These are phyloP conservation scores for Taiozyma sp. DNA, from an alignment of 1,139 yeast genomes.

Conservation along the genomic window DNA sequence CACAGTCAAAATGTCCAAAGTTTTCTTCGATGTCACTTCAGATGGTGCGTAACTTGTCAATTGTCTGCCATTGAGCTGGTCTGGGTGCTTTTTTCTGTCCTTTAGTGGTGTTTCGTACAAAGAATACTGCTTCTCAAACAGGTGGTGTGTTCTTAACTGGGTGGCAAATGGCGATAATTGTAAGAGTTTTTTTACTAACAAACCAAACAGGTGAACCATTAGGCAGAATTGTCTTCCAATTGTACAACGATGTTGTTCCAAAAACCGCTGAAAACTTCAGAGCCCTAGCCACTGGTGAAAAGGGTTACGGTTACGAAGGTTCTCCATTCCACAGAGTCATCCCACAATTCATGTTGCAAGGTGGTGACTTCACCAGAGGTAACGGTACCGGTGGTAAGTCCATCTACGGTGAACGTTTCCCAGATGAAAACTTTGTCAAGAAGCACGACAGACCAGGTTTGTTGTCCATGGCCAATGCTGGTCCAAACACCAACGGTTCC, in stretches of 20 bases:
- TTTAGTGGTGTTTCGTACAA: not conserved
- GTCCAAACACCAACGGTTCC: constrained; percentile 99
- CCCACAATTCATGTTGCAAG: constrained; percentile 98
- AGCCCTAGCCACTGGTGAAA: constrained; percentile 95
- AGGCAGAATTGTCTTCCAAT: constrained; percentile 78
- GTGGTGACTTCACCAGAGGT: constrained; percentile 96
- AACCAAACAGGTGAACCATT: constrained; percentile 36
- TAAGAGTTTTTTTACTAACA: not conserved
- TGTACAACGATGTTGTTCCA: constrained; percentile 93
- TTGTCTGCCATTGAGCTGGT: not conserved
- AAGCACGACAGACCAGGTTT: constrained; percentile 91
- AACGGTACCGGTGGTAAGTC: constrained; percentile 99
- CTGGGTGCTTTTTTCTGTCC: not conserved
- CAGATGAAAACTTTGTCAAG: constrained; percentile 90
- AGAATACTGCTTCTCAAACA: not conserved
- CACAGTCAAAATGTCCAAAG: constrained; percentile 42
- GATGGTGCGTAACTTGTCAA: not conserved
- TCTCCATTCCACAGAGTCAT: constrained; percentile 98
- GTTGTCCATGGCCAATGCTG: constrained; percentile 98
- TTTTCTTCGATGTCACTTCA: constrained; percentile 73
- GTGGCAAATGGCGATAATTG: not conserved
- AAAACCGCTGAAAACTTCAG: constrained; percentile 98
- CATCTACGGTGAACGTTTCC: constrained; percentile 93
- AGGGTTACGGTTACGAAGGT: constrained; percentile 91
- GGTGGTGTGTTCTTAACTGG: not conserved